Percentiles rank a stretch among this genome's conserved stretches.
phyloP scores from a whole-genome alignment of 2,329 filamentous ascomycete genomes.

The Diaporthe destruens region DNA sequence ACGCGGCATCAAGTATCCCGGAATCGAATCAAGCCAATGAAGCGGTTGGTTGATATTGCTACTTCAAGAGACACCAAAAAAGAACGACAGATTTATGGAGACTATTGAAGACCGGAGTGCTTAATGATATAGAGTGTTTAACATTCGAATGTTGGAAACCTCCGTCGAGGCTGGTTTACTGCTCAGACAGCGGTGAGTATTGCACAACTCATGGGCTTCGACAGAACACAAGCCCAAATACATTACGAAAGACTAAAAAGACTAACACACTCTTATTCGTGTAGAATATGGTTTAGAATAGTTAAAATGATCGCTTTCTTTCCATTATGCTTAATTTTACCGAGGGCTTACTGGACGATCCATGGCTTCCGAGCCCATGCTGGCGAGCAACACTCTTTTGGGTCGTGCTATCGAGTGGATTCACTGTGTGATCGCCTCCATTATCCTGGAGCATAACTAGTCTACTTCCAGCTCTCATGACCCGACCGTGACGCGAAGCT shows the following conservation, averaged over 20 bases:
- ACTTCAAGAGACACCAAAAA: neutral
- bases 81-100: neutral
- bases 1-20: neutral
- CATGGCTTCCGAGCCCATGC: neutral
- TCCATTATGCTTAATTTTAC: slow-evolving; percentile 15
- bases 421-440: slow-evolving; percentile 48
- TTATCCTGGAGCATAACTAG: slow-evolving; percentile 52
- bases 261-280: neutral
- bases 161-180: neutral
- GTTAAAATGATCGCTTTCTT: slow-evolving; percentile 4
- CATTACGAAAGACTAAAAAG: neutral
- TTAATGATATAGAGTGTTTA: neutral
- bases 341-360: slow-evolving; percentile 5
- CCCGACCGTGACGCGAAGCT: slow-evolving; percentile 43
- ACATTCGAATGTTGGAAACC: neutral
- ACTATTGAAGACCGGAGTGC: neutral
- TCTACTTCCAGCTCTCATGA: slow-evolving; percentile 40
- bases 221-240: neutral
- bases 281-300: neutral
- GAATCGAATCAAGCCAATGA: neutral
- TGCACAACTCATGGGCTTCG: neutral
- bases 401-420: slow-evolving; percentile 51
- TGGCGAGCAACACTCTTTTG: slow-evolving; percentile 24
- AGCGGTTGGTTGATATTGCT: neutral
- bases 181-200: neutral